Conservation (phyloP, 2,329 filamentous ascomycete genomes). For the Dothidotthia symphoricarpi region DNA sequence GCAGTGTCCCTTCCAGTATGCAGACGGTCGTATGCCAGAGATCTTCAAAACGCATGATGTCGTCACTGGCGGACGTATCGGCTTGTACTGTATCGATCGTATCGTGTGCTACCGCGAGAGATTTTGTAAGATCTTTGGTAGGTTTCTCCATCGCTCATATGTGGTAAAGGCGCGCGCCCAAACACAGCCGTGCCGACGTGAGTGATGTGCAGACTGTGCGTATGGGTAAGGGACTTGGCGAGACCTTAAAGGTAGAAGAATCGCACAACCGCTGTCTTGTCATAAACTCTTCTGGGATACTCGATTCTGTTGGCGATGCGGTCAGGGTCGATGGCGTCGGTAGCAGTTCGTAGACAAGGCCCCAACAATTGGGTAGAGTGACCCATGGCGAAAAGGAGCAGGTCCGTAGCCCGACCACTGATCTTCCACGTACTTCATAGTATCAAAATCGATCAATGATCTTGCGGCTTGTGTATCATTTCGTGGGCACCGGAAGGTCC, state of each 20-base stretch:
- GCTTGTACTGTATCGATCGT: slow-evolving; percentile 11
- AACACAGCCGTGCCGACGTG: slow-evolving; percentile 8
- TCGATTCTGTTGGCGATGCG: background rate
- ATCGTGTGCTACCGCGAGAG: slow-evolving; percentile 22
- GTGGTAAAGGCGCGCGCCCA: slow-evolving; percentile 2
- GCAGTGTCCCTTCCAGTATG: slow-evolving; percentile 13
- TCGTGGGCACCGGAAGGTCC: slow-evolving; percentile 3
- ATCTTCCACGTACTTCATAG: background rate
- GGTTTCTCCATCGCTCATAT: background rate
- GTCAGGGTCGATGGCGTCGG: background rate
- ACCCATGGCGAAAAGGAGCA: no score
- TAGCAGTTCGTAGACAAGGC: no score
- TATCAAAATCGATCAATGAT: background rate
- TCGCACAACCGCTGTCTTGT: slow-evolving; percentile 3
- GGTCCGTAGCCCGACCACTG: background rate
- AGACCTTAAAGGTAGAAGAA: slow-evolving; percentile 14
- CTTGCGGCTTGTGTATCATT: no score
- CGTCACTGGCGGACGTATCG: slow-evolving; percentile 8
- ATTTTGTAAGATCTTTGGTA: slow-evolving; percentile 9
- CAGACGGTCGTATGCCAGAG: slow-evolving; percentile 13
- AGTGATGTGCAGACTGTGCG: slow-evolving; percentile 14
- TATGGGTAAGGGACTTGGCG: slow-evolving; percentile 5
- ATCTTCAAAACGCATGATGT: slow-evolving; percentile 15
- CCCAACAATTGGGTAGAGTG: no score
- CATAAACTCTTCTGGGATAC: background rate